These are phyloP conservation scores for Globisporangium ultimum DNA, from an alignment of 352 stramenopile genomes.

Conservation along the genomic window DNA sequence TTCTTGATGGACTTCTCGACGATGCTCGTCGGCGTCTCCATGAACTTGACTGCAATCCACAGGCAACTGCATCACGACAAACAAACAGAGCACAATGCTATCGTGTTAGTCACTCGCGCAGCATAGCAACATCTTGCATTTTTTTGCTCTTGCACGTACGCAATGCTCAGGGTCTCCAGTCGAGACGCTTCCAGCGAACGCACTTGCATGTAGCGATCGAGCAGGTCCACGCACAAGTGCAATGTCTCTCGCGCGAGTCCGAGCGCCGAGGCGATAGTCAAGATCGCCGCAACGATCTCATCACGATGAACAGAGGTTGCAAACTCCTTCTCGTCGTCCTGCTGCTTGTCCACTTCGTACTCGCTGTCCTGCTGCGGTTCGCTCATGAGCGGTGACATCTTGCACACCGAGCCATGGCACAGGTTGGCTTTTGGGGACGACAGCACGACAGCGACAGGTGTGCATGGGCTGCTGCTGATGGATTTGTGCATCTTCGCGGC, in stretches of 20 bases:
- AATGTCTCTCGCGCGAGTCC: constrained; percentile 56
- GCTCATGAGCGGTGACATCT: background rate
- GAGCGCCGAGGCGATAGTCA: constrained; percentile 63
- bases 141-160: constrained; percentile 23
- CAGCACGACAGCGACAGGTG: no score
- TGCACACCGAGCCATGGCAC: background rate
- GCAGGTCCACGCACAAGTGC: constrained; percentile 49
- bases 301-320: constrained; percentile 44
- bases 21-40: constrained; percentile 59
- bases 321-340: constrained; percentile 14
- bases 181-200: constrained; percentile 18
- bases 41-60: constrained; percentile 74
- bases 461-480: background rate
- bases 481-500: no score
- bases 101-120: background rate
- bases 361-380: constrained; percentile 1
- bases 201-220: constrained; percentile 45
- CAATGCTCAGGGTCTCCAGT: constrained; percentile 59
- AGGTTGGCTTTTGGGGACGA: background rate
- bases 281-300: constrained; percentile 58
- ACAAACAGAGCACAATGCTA: constrained; percentile 1
- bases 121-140: background rate
- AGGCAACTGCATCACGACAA: constrained; percentile 34
- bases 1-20: constrained; percentile 52
- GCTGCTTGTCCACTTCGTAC: background rate